Evolutionary conservation across 345 rosid genomes (phyloP).

Genomic region (Dimocarpus longan): DNA sequence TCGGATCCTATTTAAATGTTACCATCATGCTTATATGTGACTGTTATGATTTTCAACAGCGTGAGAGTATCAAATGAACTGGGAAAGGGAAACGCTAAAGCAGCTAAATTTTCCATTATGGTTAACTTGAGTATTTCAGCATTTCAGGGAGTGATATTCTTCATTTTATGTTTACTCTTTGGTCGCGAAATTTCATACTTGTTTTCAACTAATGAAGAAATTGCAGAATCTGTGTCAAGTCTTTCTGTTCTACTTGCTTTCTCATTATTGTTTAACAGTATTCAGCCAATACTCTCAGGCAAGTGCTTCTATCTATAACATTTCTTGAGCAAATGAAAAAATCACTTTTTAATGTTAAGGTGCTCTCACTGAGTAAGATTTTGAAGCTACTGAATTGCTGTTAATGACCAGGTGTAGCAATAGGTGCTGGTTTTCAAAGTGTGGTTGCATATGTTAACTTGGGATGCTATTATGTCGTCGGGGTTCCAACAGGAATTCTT

Average conservation of each 20-base stretch:
- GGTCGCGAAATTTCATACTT: conserved; percentile 29
- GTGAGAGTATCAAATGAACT: conserved; percentile 57
- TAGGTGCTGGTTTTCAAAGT: conserved; percentile 38
- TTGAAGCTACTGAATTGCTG: not conserved
- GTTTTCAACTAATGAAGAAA: conserved; percentile 35
- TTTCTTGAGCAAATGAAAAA: too few relatives aligned
- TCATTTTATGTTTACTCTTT: conserved; percentile 35
- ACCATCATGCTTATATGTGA: too few relatives aligned
- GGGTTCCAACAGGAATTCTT: conserved; percentile 28
- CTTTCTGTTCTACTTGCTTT: conserved; percentile 44
- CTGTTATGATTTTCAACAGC: conserved; percentile 23
- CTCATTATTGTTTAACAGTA: conserved; percentile 43
- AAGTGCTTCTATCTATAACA: not conserved
- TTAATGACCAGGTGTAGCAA: conserved; percentile 26
- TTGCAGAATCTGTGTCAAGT: conserved; percentile 32
- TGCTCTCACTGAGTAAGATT: not conserved
- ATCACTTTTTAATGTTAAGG: too few relatives aligned
- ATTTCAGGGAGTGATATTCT: conserved; percentile 34
- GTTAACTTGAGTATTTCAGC: conserved; percentile 27
- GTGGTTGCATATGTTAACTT: conserved; percentile 38
- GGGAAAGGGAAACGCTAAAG: conserved; percentile 45
- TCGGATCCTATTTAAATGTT: too few relatives aligned
- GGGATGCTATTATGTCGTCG: conserved; percentile 35
- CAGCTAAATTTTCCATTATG: conserved; percentile 40
- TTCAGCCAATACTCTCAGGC: conserved; percentile 45